These are phyloP conservation scores for Cerioporus squamosus DNA, from an alignment of 1,284 basidiomycete species.

Conservation along the genomic window DNA sequence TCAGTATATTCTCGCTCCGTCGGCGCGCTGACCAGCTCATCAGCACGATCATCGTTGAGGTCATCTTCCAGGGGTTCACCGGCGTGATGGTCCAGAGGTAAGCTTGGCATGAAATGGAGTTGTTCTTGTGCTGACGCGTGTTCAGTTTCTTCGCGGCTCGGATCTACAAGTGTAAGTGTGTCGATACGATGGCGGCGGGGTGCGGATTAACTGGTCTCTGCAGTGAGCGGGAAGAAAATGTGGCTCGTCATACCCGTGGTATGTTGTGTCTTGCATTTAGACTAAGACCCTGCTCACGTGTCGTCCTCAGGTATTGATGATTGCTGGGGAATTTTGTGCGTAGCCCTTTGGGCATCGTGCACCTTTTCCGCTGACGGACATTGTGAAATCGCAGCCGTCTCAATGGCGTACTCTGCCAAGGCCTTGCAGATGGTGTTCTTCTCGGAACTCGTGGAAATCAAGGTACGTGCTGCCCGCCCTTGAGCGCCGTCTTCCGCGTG, in stretches of 20 bases:
- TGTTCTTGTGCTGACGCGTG: not conserved
- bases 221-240: constrained; percentile 50
- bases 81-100: constrained; percentile 57
- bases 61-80: constrained; percentile 57
- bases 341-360: not conserved
- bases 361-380: not conserved
- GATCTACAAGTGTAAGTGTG: constrained; percentile 54
- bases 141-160: constrained; percentile 51
- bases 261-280: constrained; percentile 18
- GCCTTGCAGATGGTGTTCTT: constrained; percentile 38
- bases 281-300: not conserved
- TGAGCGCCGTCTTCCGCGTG: not conserved
- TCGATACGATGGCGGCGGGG: not conserved
- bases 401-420: constrained; percentile 11
- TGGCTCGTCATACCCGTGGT: constrained; percentile 44
- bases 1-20: not conserved
- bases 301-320: not conserved
- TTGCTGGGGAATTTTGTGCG: constrained; percentile 54
- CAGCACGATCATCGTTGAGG: constrained; percentile 52
- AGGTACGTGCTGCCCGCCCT: constrained; percentile 35
- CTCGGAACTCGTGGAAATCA: constrained; percentile 45
- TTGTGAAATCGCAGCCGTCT: no score
- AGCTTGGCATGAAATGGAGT: constrained; percentile 11
- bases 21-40: not conserved
- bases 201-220: not conserved